A percentile compares a stretch with the other conserved stretches of the same genome.
Evolutionary conservation across 306 rosid genomes (phyloP).

Genomic region (Myrica gale): DNA sequence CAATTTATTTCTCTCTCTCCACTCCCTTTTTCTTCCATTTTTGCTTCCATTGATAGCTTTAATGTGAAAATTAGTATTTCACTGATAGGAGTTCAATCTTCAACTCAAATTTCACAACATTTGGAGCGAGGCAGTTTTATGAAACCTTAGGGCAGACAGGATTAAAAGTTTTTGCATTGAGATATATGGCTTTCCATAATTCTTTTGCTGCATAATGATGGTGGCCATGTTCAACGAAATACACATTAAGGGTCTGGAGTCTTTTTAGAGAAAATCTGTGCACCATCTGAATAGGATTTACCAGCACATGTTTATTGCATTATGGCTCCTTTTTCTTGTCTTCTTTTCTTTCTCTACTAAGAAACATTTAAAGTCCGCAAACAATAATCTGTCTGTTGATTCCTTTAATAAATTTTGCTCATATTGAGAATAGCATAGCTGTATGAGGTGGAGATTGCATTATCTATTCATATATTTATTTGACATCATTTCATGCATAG

Average conservation of each 20-base stretch:
- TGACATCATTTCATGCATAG: constrained; percentile 26
- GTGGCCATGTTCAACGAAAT: neutral
- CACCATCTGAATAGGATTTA: too few relatives aligned
- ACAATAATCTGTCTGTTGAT: neutral
- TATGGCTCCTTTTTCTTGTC: too few relatives aligned
- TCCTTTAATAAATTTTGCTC: neutral
- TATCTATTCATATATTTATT: constrained; percentile 4
- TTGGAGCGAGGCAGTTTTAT: too few relatives aligned
- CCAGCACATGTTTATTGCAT: too few relatives aligned
- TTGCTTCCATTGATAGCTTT: too few relatives aligned
- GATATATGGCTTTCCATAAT: neutral
- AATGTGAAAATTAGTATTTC: too few relatives aligned
- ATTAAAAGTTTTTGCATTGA: neutral
- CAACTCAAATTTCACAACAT: too few relatives aligned
- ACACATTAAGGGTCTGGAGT: neutral
- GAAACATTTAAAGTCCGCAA: neutral
- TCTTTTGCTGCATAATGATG: neutral
- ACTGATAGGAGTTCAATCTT: neutral
- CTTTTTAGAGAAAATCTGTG: neutral
- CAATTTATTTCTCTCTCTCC: too few relatives aligned
- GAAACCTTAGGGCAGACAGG: neutral
- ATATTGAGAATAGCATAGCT: constrained; percentile 5
- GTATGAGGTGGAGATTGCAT: neutral
- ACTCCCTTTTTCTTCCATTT: too few relatives aligned
- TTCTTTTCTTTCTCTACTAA: too few relatives aligned